Base-by-base conservation (phyloP, 106 monocot species). In the Vanilla planifolia region DNA sequence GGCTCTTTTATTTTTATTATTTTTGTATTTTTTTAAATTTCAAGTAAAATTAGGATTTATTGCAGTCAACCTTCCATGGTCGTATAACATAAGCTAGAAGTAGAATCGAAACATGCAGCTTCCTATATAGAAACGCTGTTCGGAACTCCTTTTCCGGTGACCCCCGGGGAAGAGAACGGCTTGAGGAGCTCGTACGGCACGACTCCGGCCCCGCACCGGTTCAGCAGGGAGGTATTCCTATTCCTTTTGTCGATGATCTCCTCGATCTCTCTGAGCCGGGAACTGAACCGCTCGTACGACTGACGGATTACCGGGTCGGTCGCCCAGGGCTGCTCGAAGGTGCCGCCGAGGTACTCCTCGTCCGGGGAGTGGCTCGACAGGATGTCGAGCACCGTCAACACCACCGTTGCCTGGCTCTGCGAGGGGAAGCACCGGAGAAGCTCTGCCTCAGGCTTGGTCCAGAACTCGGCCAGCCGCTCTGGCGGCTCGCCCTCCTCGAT, bases 111-210 rank as follows among this genome's bases (percentile, higher is more conserved):
- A n/a, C n/a, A n/a, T n/a, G n/a, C n/a, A n/a, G n/a, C n/a, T n/a
- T 17, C 34, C 45, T 59, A 96, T n/a, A 96, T 96, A 44, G 95
- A 81, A 35, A 90, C 70, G 51, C 95, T 95, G 43, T 81, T 95
- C 10, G 95, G 95, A 55, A 95, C 57, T 2, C 95, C 95, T 50
- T 61, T 80, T 24, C 86, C 95, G 0, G 95, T 90, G 28, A 86
- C 95, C 3, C 95, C 95, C 1, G 86, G 74, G 8, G 66, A 55
- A 0, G 95, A 95, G 34, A 67, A 83, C 8, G 83, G 89, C 40
- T 80, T 74, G 35, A 95, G 51, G 7, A 95, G 75, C 71, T 95
- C 83, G 37, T 95, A 95, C 0, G 95, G 90, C 4, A 78, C 53
- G 1, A 95, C 53, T 1, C 95, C 95, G 1, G 85, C 89, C 17